Conservation (phyloP, 2,329 filamentous ascomycete species). For the Fusarium sp. region DNA sequence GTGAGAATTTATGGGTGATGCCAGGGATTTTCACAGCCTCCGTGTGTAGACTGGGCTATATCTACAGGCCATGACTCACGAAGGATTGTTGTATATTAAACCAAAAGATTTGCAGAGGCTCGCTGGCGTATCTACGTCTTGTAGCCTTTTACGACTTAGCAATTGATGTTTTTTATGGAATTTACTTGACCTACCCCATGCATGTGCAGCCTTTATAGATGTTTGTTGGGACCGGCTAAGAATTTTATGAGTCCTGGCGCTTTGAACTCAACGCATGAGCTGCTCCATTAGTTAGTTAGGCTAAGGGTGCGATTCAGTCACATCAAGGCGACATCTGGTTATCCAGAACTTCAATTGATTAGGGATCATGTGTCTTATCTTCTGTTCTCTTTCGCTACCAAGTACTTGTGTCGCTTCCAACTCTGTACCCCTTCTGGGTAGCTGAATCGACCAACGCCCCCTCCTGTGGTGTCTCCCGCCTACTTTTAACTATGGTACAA, state of each 20-base stretch:
- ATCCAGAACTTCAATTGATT: conserved; percentile 4
- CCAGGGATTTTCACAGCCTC: conserved; percentile 12
- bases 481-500: conserved; percentile 38
- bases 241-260: too few species aligned
- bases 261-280: too few species aligned
- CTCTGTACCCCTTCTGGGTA: conserved; percentile 9
- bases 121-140: conserved; percentile 22
- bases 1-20: conserved; percentile 23
- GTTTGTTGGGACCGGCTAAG: neutral
- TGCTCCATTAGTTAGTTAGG: neutral
- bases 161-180: conserved; percentile 39
- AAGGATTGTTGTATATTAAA: conserved; percentile 44
- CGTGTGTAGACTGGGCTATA: conserved; percentile 12
- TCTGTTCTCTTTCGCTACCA: conserved; percentile 23
- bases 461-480: conserved; percentile 1
- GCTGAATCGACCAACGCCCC: conserved; percentile 4
- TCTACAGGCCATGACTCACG: conserved; percentile 22
- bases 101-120: conserved; percentile 29
- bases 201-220: neutral
- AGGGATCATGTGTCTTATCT: conserved; percentile 25
- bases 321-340: neutral
- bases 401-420: conserved; percentile 24
- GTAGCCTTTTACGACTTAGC: conserved; percentile 35
- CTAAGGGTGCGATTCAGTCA: neutral
- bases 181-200: neutral